Percentiles rank a stretch among this genome's conserved stretches.
These are phyloP conservation scores for Leptodermis oblonga DNA, from an alignment of 257 asterid species.

Conservation along the genomic window DNA sequence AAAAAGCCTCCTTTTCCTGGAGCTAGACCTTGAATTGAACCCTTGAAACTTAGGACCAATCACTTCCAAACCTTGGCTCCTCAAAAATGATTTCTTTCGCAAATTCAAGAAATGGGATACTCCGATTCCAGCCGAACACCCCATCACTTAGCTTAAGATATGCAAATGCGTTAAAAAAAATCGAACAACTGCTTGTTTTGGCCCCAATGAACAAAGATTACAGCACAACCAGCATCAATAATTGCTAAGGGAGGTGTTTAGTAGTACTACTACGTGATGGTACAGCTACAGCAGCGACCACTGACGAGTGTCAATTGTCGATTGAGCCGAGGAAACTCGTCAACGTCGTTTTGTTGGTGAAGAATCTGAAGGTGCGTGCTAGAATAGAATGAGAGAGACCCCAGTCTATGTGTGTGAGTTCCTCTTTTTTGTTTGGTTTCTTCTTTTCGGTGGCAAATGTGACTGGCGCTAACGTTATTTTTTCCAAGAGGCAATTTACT, in stretches of 20 bases:
- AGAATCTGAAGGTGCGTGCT: too few relatives aligned
- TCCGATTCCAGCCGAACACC: conserved; percentile 49
- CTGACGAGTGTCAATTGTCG: too few relatives aligned
- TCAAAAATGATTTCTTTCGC: conserved; percentile 31
- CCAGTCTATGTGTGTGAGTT: too few relatives aligned
- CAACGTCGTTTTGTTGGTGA: too few relatives aligned
- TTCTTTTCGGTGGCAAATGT: too few relatives aligned
- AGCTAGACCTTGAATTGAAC: conserved; percentile 14
- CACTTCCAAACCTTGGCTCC: conserved; percentile 16
- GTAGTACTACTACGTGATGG: not conserved
- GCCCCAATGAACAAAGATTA: conserved; percentile 3
- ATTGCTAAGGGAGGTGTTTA: not conserved
- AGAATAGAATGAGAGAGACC: too few relatives aligned
- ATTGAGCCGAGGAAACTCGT: not conserved
- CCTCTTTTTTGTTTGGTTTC: too few relatives aligned
- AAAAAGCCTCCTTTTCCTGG: conserved; percentile 23
- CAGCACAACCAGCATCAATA: conserved; percentile 10
- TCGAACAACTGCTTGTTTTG: conserved; percentile 38
- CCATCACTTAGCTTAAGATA: conserved; percentile 37
- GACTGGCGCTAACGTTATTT: too few relatives aligned
- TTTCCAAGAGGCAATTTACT: too few relatives aligned
- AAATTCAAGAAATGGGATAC: conserved; percentile 35
- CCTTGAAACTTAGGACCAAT: conserved; percentile 19
- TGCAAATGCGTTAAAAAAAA: conserved; percentile 12
- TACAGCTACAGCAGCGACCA: too few relatives aligned